Conservation (phyloP, 73 alveolate species). For the Blepharisma japonicum region DNA sequence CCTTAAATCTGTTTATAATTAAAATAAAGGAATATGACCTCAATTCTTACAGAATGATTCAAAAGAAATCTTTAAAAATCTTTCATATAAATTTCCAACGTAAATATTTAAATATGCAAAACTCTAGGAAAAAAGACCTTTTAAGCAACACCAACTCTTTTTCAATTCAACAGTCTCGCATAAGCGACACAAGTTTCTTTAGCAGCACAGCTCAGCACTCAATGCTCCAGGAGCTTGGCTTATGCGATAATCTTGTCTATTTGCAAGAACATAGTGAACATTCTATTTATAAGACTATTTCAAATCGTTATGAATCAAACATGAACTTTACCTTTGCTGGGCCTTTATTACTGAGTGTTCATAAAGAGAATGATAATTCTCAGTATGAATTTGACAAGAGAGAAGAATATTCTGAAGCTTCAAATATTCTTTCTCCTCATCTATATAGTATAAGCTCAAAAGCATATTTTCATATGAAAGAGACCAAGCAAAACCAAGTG, state of each 20-base stretch:
- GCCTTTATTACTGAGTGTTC: background rate
- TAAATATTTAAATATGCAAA: too few relatives aligned
- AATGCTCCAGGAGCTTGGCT: too few relatives aligned
- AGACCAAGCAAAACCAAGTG: background rate
- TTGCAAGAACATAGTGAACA: background rate
- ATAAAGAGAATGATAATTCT: background rate
- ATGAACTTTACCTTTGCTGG: constrained; percentile 3
- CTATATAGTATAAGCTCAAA: constrained; percentile 4
- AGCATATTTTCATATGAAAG: background rate
- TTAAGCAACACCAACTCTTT: too few relatives aligned
- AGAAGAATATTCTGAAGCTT: background rate
- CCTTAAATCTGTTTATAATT: too few relatives aligned
- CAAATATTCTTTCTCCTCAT: background rate
- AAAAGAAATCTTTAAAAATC: too few relatives aligned
- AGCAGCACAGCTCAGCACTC: too few relatives aligned
- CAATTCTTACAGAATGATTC: too few relatives aligned
- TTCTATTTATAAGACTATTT: background rate
- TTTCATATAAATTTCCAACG: too few relatives aligned
- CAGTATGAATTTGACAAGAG: background rate
- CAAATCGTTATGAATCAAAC: background rate
- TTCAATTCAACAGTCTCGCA: too few relatives aligned
- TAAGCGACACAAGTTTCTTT: too few relatives aligned
- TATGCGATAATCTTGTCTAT: background rate
- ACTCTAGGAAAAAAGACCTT: too few relatives aligned
- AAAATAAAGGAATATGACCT: too few relatives aligned